A percentile compares a stretch with the other conserved stretches of the same genome.
Evolutionary conservation across 2,329 filamentous ascomycete species (phyloP).

Genomic region (Aschersonia sp.): DNA sequence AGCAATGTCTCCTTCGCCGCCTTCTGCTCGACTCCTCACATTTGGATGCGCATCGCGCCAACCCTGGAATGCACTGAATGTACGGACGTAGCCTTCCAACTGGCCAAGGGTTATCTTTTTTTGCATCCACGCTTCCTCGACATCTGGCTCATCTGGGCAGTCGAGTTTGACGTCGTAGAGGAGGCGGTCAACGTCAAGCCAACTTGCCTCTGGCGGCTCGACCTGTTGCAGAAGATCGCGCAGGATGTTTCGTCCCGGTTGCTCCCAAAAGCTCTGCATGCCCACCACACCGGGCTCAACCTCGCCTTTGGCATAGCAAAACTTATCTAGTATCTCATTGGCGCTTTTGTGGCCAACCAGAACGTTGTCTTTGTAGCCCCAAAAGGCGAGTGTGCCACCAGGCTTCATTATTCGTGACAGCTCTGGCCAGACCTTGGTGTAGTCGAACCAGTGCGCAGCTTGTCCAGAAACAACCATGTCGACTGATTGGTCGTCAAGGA

Average conservation of each 20-base stretch:
- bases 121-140: slow-evolving; percentile 31
- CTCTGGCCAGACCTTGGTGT: slow-evolving; percentile 36
- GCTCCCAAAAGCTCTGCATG: slow-evolving; percentile 47
- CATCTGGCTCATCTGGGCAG: slow-evolving; percentile 16
- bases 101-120: slow-evolving; percentile 39
- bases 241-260: slow-evolving; percentile 41
- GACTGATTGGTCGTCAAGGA: slow-evolving; percentile 30
- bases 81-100: slow-evolving; percentile 46
- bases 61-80: slow-evolving; percentile 43
- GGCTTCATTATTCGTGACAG: slow-evolving; percentile 35
- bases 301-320: slow-evolving; percentile 36
- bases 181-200: slow-evolving; percentile 35
- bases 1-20: slow-evolving; percentile 45
- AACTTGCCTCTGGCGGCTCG: slow-evolving; percentile 33
- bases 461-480: slow-evolving; percentile 39
- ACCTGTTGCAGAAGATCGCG: slow-evolving; percentile 36
- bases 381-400: slow-evolving; percentile 48
- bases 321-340: slow-evolving; percentile 37
- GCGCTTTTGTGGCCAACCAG: slow-evolving; percentile 37
- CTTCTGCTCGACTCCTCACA: slow-evolving; percentile 30
- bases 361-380: slow-evolving; percentile 52
- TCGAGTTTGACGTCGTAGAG: slow-evolving; percentile 41
- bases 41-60: slow-evolving; percentile 44
- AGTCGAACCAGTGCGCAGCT: slow-evolving; percentile 55
- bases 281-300: slow-evolving; percentile 26